Evolutionary conservation across 345 rosid genomes (phyloP).

Genomic region (Salix purpurea): DNA sequence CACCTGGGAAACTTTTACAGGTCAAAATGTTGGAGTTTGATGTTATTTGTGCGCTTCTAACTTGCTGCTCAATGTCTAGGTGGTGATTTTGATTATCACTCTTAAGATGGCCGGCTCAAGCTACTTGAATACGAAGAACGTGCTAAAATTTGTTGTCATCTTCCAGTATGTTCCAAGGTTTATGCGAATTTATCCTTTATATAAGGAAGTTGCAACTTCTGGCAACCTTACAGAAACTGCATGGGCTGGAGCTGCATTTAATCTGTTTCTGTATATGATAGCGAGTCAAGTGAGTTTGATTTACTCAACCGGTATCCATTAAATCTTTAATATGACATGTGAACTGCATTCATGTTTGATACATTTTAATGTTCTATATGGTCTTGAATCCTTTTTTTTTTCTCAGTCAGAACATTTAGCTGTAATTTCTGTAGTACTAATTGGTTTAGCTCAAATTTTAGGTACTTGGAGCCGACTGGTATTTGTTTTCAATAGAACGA

Average conservation of each 20-base stretch:
- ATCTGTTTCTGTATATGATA: constrained; percentile 32
- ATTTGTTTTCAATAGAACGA: constrained; percentile 43
- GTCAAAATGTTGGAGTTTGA: neutral
- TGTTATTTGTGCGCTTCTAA: neutral
- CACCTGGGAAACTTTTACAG: neutral
- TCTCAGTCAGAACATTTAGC: neutral
- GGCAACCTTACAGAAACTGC: constrained; percentile 33
- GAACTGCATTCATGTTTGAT: neutral
- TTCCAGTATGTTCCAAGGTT: constrained; percentile 37
- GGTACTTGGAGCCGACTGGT: constrained; percentile 70
- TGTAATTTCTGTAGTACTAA: neutral
- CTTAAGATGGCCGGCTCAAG: too few relatives aligned
- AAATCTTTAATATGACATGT: neutral
- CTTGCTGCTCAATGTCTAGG: constrained; percentile 17
- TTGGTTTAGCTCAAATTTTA: constrained; percentile 1
- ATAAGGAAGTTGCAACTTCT: constrained; percentile 25
- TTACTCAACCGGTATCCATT: neutral
- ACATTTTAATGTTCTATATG: neutral
- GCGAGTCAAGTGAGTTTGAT: constrained; percentile 43
- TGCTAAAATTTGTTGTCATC: constrained; percentile 31
- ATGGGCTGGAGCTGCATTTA: constrained; percentile 32
- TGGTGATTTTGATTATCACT: too few relatives aligned
- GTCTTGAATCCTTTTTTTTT: too few relatives aligned
- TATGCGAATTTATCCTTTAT: constrained; percentile 27
- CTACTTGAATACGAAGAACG: constrained; percentile 27